phyloP scores from a whole-genome alignment of 2,329 filamentous ascomycete species.

The Hypoxylon sp. region DNA sequence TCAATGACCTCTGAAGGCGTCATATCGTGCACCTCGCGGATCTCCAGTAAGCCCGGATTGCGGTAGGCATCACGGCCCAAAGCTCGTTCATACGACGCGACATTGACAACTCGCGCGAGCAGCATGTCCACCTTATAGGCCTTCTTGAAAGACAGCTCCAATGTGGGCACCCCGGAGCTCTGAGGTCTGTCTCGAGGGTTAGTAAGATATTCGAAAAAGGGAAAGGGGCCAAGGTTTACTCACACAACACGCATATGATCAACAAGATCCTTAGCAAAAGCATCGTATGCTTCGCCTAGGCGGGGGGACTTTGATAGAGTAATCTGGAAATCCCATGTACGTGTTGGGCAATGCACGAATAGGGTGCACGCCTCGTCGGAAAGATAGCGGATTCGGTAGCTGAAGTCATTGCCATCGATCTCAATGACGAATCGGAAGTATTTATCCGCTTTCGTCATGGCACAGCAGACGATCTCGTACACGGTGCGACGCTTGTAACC shows the following conservation, averaged over 20 bases:
- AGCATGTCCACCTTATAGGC: conserved; percentile 39
- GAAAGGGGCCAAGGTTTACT: conserved; percentile 20
- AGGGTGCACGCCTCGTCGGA: conserved; percentile 31
- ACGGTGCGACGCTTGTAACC: conserved; percentile 32
- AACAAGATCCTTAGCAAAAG: conserved; percentile 45
- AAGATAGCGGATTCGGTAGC: conserved; percentile 30
- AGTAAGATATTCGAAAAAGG: conserved; percentile 5
- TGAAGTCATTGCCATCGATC: conserved; percentile 43
- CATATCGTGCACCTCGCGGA: conserved; percentile 49
- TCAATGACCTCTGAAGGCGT: not conserved
- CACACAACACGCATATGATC: conserved; percentile 45
- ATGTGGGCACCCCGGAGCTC: conserved; percentile 31
- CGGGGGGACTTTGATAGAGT: conserved; percentile 37
- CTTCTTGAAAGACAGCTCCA: conserved; percentile 43
- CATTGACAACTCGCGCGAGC: conserved; percentile 43
- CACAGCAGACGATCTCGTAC: conserved; percentile 43
- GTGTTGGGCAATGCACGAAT: conserved; percentile 46
- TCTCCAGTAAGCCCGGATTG: conserved; percentile 39
- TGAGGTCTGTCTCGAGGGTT: conserved; percentile 33
- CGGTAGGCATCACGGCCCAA: conserved; percentile 1
- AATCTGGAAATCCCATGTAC: conserved; percentile 48
- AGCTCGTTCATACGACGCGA: conserved; percentile 36
- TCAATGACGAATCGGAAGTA: conserved; percentile 42
- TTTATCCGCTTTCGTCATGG: conserved; percentile 2
- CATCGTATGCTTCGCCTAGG: conserved; percentile 34